Percentiles rank a stretch among this genome's conserved stretches.
Conservation (phyloP, 2,329 filamentous ascomycete species). For the Fonsecaea erecta region DNA sequence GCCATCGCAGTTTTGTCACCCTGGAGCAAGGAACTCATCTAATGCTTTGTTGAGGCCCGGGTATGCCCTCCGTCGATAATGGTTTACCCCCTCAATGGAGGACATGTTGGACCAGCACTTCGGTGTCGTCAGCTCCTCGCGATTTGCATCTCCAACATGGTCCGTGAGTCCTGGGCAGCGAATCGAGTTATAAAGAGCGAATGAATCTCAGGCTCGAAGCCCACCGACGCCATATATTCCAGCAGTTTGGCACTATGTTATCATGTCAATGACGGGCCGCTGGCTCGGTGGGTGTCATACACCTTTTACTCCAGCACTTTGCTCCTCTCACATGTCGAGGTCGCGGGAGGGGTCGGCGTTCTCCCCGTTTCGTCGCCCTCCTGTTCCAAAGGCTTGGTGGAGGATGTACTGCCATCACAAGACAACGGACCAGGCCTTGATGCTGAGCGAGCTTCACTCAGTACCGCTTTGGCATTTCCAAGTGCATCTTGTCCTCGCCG, state of each 20-base stretch:
- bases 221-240: neutral
- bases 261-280: neutral
- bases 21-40: neutral
- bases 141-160: constrained; percentile 16
- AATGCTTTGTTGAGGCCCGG: neutral
- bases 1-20: constrained; percentile 17
- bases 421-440: neutral
- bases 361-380: neutral
- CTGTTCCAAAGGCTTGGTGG: neutral
- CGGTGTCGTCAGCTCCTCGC: constrained; percentile 19
- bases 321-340: neutral
- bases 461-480: too few relatives aligned
- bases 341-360: neutral
- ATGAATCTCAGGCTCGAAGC: neutral
- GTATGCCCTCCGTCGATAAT: constrained; percentile 20
- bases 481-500: too few relatives aligned
- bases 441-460: neutral
- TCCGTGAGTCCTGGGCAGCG: constrained; percentile 16
- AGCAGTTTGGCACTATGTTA: neutral
- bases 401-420: neutral
- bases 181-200: constrained; percentile 19
- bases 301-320: neutral
- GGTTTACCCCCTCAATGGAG: constrained; percentile 10
- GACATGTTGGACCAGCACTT: constrained; percentile 20
- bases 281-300: neutral